Base-by-base conservation (phyloP, 1,139 yeast species). In the Yamadazyma spencermartinsiae region DNA sequence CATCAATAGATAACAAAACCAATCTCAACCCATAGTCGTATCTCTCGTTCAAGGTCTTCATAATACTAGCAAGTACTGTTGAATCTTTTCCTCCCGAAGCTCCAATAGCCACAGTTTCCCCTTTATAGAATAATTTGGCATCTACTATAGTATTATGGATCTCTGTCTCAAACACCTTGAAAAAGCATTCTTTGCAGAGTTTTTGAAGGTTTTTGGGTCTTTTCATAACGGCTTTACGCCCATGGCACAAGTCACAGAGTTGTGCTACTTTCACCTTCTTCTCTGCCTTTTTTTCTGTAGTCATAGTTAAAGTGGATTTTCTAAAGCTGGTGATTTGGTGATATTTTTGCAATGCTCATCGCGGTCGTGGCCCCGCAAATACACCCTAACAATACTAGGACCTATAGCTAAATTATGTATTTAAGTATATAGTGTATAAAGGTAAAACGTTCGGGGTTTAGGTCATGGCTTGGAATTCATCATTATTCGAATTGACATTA, bases 21-120 rank as follows among this genome's bases (percentile, higher is more conserved):
- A 94, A 76, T 26, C 86, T 74, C 14, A 94, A 74, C 0, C 96
- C 96, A 59, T 94, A 94, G 53, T 86, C 67, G 61, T 92, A 80
- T 42, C 97, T 68, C 54, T 89, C 97, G 58, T 94, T 94, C 44
- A 94, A 66, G 0, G 92, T 79, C 56, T 89, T 92, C 63, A 94
- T 65, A 1, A 94, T 79, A 35, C 92, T 81, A 0, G 98, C 98
- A 26, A 94, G 65, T 1, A 94, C 98, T 0, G 98, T 94, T 4
- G 97, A 88, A 58, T 94, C 99, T 55, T 94, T 94, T 36, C 99
- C 99, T 17, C 99, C 99, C 1, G 96, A 87, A 0, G 98, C 98
- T 11, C 99, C 98, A 19, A 94, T 90, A 12, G 98, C 98, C 2
- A 94, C 92, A 27, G 68, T 74, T 55, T 94, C 98, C 12, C 97